phyloP scores from a whole-genome alignment of 1,284 basidiomycete genomes.

The Fomitopsis palustris region DNA sequence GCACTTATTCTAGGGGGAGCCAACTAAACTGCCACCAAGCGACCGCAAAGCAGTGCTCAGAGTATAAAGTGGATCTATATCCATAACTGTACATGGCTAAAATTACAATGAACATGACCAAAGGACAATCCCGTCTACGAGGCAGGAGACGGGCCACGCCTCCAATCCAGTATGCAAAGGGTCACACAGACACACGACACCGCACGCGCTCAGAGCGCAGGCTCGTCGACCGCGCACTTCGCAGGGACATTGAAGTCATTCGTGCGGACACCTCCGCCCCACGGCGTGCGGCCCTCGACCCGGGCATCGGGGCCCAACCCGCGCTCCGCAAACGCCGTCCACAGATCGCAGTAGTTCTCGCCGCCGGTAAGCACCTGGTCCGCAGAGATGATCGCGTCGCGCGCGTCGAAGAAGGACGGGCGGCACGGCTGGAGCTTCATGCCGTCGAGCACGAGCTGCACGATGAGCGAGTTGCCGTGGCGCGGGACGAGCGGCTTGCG shows the following conservation, averaged over 20 bases:
- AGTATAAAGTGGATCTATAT: not conserved
- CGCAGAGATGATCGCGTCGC: constrained; percentile 93
- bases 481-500: constrained; percentile 74
- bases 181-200: not conserved
- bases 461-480: constrained; percentile 86
- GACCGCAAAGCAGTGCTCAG: not conserved
- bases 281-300: constrained; percentile 82
- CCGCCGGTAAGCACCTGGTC: constrained; percentile 89
- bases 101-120: not conserved
- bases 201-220: not conserved
- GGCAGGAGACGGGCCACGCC: not conserved
- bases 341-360: constrained; percentile 89
- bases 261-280: constrained; percentile 86
- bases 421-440: constrained; percentile 96
- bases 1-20: too few relatives aligned
- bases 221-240: constrained; percentile 5
- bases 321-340: constrained; percentile 81
- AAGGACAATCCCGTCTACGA: not conserved
- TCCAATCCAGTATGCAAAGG: not conserved
- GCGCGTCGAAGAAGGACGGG: constrained; percentile 88
- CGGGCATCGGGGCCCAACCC: constrained; percentile 78
- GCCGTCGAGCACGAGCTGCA: constrained; percentile 86
- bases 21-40: too few relatives aligned
- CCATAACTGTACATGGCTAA: not conserved
- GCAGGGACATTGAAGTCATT: constrained; percentile 11